Evolutionary conservation across 352 stramenopile species (phyloP).

Genomic region (Globisporangium paroecandrum): DNA sequence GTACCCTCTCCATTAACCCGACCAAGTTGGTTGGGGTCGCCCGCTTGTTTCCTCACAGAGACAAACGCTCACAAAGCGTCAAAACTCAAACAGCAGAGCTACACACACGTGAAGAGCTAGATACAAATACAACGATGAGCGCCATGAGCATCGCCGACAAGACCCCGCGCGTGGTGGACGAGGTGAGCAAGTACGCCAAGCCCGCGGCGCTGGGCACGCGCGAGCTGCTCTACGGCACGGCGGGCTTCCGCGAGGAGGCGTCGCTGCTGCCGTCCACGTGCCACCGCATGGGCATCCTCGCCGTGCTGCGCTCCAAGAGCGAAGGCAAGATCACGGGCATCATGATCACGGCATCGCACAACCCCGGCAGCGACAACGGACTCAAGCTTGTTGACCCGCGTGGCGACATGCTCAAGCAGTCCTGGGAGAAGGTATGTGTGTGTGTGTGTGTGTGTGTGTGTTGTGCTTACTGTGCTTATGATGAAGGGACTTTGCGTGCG

Average conservation of each 20-base stretch:
- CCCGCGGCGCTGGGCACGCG: conserved; percentile 34
- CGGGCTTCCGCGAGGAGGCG: conserved; percentile 93
- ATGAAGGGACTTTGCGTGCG: not conserved
- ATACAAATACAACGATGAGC: conserved; percentile 25
- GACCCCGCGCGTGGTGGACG: conserved; percentile 74
- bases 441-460: conserved; percentile 1
- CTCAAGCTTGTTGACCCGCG: conserved; percentile 93
- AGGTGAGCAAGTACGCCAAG: conserved; percentile 69
- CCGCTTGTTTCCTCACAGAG: not conserved
- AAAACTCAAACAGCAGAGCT: not conserved
- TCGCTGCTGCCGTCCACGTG: conserved; percentile 88
- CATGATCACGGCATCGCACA: conserved; percentile 96
- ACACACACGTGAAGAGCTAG: not conserved
- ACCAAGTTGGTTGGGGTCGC: conserved; percentile 9
- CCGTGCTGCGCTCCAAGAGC: conserved; percentile 76
- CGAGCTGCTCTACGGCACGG: conserved; percentile 90
- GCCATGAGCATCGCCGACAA: conserved; percentile 66
- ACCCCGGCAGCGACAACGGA: conserved; percentile 89
- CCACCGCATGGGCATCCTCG: conserved; percentile 90
- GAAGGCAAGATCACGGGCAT: conserved; percentile 84
- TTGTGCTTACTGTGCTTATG: not conserved
- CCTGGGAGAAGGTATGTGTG: conserved; percentile 75
- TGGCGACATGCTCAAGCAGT: conserved; percentile 90
- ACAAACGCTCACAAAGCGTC: not conserved
- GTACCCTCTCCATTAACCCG: not conserved